Conservation (phyloP, 805 yeast genomes). For the Tetrapisispora iriomotensis region DNA sequence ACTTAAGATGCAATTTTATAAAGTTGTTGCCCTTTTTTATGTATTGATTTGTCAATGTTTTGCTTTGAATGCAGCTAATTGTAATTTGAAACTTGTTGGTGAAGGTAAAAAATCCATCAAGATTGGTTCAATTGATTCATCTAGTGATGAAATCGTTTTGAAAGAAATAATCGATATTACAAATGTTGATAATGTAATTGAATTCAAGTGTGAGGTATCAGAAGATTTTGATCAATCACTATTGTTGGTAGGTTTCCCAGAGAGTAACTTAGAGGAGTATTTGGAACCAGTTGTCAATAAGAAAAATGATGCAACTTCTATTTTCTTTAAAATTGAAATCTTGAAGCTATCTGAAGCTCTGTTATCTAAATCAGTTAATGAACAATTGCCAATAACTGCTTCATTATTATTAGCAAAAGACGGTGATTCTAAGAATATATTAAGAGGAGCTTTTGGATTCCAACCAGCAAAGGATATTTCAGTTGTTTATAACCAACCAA, state of each 20-base stretch:
- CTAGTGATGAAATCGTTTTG: slow-evolving; percentile 2
- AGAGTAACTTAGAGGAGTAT: slow-evolving; percentile 16
- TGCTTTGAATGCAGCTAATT: slow-evolving; percentile 3
- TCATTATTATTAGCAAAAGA: slow-evolving; percentile 16
- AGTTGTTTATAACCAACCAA: slow-evolving; percentile 9
- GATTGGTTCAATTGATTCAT: slow-evolving; percentile 7
- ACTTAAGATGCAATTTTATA: slow-evolving; percentile 10
- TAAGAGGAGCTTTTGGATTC: slow-evolving; percentile 15
- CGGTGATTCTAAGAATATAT: slow-evolving; percentile 8
- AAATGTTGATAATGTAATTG: slow-evolving; percentile 11
- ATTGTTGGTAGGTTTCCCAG: slow-evolving; percentile 22
- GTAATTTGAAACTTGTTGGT: slow-evolving; percentile 2
- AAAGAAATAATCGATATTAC: slow-evolving; percentile 8
- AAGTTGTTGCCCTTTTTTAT: slow-evolving; percentile 1
- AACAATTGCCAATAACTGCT: slow-evolving; percentile 11
- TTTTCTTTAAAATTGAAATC: slow-evolving; percentile 5
- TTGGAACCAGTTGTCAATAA: slow-evolving; percentile 14
- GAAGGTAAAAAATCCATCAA: background rate
- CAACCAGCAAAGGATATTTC: slow-evolving; percentile 1
- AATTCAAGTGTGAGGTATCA: slow-evolving; percentile 14
- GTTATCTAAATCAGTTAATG: slow-evolving; percentile 13
- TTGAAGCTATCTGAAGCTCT: slow-evolving; percentile 16
- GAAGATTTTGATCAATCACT: slow-evolving; percentile 11
- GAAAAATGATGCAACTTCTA: slow-evolving; percentile 9
- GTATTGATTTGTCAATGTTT: background rate